phyloP scores from a whole-genome alignment of 2,329 filamentous ascomycete species.

The Penicillium sp. region DNA sequence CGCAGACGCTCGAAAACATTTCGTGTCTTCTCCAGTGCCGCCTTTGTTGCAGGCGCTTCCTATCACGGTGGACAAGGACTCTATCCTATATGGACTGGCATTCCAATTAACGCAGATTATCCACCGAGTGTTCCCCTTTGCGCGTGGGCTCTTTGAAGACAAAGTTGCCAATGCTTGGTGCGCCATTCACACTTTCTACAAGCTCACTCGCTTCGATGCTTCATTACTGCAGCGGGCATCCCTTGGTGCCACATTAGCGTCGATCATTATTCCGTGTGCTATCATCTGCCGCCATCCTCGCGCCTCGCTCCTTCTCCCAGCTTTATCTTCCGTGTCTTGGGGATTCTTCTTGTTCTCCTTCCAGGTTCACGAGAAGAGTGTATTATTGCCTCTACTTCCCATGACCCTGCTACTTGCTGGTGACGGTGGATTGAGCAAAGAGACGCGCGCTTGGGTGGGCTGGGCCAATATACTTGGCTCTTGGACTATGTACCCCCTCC shows the following conservation, averaged over 20 bases:
- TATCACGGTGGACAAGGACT: conserved; percentile 58
- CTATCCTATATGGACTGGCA: conserved; percentile 68
- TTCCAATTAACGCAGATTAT: conserved; percentile 79
- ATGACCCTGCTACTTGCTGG: conserved; percentile 85
- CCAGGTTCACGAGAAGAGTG: conserved; percentile 97
- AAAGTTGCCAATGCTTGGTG: conserved; percentile 99
- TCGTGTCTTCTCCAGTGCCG: conserved; percentile 60
- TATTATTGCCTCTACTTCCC: conserved; percentile 83
- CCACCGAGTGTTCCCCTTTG: conserved; percentile 92
- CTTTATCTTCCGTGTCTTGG: conserved; percentile 83
- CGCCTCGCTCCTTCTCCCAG: conserved; percentile 71
- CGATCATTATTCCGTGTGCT: conserved; percentile 74
- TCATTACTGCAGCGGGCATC: conserved; percentile 71
- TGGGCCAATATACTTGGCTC: conserved; percentile 85
- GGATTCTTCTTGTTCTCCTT: conserved; percentile 97
- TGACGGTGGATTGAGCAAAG: conserved; percentile 70
- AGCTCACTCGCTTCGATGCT: conserved; percentile 71
- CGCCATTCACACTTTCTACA: conserved; percentile 81
- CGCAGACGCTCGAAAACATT: conserved; percentile 62
- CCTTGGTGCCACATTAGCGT: conserved; percentile 66
- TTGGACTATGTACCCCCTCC: conserved; percentile 91
- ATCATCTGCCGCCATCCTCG: conserved; percentile 75
- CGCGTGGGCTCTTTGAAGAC: conserved; percentile 94
- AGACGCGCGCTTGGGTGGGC: conserved; percentile 84
- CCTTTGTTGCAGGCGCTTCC: conserved; percentile 57